Evolutionary conservation across 1,284 basidiomycete species (phyloP), one percentile per base, ranked within the genome.

Genomic region (Moesziomyces antarcticus): DNA sequence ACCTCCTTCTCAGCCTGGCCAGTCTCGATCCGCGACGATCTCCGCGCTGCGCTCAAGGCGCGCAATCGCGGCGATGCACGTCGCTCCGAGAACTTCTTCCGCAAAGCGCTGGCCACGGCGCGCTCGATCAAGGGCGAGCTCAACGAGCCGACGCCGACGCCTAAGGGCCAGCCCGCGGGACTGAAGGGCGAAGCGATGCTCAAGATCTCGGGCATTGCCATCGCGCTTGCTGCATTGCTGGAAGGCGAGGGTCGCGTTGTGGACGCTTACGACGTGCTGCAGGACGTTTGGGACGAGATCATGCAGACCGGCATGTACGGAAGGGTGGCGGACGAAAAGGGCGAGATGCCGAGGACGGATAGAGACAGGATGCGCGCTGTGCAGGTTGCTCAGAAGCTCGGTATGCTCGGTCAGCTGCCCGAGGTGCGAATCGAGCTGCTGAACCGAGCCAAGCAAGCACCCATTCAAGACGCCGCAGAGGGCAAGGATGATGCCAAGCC

Each of bases 1-100:
- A 73, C 70, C 21, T 78, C 83, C 14, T 82, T 85, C 64, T 72
- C 62, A 27, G 79, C 80, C 25, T 85, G 83, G 82, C 84, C 84
- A 14, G 56, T 66, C 5, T 73, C 78, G 51, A 58, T 85, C 18
- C 77, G 83, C 9, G 78, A 76, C 25, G 77, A 83, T 42, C 63
- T 85, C 10, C 75, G 84, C 3, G 71, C 77, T 16, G 84, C 82
- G 0, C 45, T 85, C 46, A 81, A 82, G 51, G 77, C 81, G 4
- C 75, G 79, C 22, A 73, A 79, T 41, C 53, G 69, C 8, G 81
- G 82, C 13, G 82, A 85, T 30, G 61, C 66, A 11, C 56, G 61
- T 14, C 67, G 75, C 14, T 74, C 82, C 30, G 80, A 82, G 46
- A 65, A 47, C 3, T 57, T 66, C 46, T 83, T 84, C 50, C 68